Evolutionary conservation across 441 rosid species (phyloP).

Genomic region (Pelargonium citronellum): DNA sequence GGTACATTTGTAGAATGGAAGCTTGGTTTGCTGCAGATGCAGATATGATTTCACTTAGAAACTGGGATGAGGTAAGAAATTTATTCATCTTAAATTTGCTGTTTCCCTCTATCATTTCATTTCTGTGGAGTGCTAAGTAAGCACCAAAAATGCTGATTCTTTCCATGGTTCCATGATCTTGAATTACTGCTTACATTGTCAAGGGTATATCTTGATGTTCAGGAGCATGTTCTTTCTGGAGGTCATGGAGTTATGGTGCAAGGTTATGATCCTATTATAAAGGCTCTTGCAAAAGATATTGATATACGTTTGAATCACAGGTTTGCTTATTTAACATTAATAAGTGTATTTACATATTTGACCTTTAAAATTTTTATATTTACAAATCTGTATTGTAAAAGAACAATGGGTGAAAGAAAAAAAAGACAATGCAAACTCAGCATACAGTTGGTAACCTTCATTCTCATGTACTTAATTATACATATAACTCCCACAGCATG

Average conservation of each 20-base stretch:
- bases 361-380: too few species aligned
- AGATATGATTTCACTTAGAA: conserved; percentile 70
- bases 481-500: too few species aligned
- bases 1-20: conserved; percentile 91
- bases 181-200: conserved; percentile 11
- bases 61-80: conserved; percentile 77
- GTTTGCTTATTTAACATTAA: conserved; percentile 26
- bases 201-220: conserved; percentile 21
- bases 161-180: neutral
- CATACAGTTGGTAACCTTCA: too few species aligned
- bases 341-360: too few species aligned
- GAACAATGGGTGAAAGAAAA: too few species aligned
- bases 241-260: conserved; percentile 93
- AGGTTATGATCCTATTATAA: conserved; percentile 76
- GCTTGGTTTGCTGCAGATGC: conserved; percentile 95
- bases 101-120: too few species aligned
- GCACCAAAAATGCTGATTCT: neutral
- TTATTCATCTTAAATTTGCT: neutral
- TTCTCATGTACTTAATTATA: too few species aligned
- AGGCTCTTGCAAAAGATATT: conserved; percentile 66
- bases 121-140: too few species aligned
- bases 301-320: conserved; percentile 62
- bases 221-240: conserved; percentile 85
- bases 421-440: too few species aligned
- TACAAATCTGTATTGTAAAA: too few species aligned